These are phyloP conservation scores for Quercus phellos DNA, from an alignment of 331 rosid species.

Conservation along the genomic window DNA sequence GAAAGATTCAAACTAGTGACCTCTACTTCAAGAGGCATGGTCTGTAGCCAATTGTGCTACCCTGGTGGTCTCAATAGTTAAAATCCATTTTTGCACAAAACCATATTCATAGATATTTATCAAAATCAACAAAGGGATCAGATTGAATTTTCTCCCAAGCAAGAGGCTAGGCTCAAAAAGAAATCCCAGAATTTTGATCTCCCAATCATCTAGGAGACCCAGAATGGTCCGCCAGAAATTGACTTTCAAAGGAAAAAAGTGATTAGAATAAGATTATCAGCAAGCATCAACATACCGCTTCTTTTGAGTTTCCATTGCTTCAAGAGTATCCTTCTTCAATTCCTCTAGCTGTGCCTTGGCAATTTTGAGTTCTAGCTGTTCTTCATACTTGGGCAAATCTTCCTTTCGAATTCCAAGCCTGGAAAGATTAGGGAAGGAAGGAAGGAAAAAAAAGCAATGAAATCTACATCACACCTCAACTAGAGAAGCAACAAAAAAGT, in stretches of 20 bases:
- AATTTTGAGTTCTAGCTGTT: slow-evolving; percentile 63
- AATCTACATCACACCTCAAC: not conserved
- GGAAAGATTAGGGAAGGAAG: not conserved
- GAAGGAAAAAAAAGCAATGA: not conserved
- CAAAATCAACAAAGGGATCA: slow-evolving; percentile 1
- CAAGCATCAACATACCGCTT: slow-evolving; percentile 58
- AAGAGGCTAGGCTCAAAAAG: not conserved
- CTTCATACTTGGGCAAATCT: slow-evolving; percentile 82
- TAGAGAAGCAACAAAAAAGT: not conserved
- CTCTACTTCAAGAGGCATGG: too few species aligned
- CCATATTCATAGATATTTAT: not conserved
- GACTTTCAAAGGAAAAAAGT: not conserved
- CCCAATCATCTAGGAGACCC: not conserved
- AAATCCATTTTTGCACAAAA: slow-evolving; percentile 5
- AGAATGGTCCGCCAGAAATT: not conserved
- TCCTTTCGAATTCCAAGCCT: slow-evolving; percentile 79
- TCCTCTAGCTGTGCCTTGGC: slow-evolving; percentile 88
- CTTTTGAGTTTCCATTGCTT: slow-evolving; percentile 91
- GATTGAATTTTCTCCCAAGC: not conserved
- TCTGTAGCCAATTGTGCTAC: too few species aligned
- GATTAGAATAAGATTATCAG: not conserved
- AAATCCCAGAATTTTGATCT: not conserved
- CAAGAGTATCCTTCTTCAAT: slow-evolving; percentile 73
- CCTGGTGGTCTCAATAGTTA: not conserved
- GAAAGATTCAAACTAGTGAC: too few species aligned